Evolutionary conservation across 805 yeast genomes (phyloP).

Genomic region (Sugiyamaella valdiviana): DNA sequence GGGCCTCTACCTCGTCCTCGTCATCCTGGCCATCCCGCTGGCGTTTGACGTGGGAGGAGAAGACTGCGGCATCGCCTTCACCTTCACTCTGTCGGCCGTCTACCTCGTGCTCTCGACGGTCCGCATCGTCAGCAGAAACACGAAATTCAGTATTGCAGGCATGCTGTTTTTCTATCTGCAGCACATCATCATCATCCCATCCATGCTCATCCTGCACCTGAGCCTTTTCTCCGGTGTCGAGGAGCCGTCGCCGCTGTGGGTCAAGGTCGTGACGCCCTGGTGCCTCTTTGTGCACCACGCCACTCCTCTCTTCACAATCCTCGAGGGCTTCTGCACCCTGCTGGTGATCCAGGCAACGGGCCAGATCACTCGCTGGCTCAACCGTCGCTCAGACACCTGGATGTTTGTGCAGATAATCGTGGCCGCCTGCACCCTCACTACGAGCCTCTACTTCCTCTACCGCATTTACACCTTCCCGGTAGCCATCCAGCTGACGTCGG

Average conservation of each 20-base stretch:
- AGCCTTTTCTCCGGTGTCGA: slow-evolving; percentile 26
- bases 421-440: slow-evolving; percentile 69
- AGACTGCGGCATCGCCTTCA: slow-evolving; percentile 80
- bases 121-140: slow-evolving; percentile 44
- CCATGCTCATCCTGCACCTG: slow-evolving; percentile 56
- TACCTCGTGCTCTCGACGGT: slow-evolving; percentile 71
- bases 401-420: slow-evolving; percentile 63
- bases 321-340: slow-evolving; percentile 91
- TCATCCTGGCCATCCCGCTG: slow-evolving; percentile 79
- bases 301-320: slow-evolving; percentile 80
- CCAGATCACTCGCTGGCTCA: slow-evolving; percentile 67
- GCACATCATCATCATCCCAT: slow-evolving; percentile 75
- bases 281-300: slow-evolving; percentile 62
- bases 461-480: slow-evolving; percentile 72
- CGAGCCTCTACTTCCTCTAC: slow-evolving; percentile 70
- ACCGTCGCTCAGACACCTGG: slow-evolving; percentile 69
- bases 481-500: slow-evolving; percentile 61
- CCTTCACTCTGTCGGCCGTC: slow-evolving; percentile 61
- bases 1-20: slow-evolving; percentile 53
- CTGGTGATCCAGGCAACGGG: slow-evolving; percentile 91
- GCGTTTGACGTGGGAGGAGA: slow-evolving; percentile 93
- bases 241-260: slow-evolving; percentile 28
- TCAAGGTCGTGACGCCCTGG: slow-evolving; percentile 57
- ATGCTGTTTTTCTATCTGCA: slow-evolving; percentile 62
- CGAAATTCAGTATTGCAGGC: slow-evolving; percentile 34